Evolutionary conservation across 805 yeast genomes (phyloP).

Genomic region (Yamadazyma takamatsuzukensis): DNA sequence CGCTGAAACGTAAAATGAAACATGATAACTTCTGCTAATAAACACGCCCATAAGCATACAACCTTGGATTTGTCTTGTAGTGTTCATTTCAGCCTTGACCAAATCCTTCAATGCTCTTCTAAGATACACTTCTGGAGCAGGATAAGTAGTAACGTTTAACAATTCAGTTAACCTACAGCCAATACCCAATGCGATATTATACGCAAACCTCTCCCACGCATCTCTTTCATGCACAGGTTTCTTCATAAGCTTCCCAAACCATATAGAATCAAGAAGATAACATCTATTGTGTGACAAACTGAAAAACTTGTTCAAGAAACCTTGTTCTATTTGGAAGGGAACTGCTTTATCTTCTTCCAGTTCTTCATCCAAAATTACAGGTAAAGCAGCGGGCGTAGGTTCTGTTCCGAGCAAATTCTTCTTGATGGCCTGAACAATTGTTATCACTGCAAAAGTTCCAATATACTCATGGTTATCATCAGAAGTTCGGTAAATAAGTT

Average conservation of each 20-base stretch:
- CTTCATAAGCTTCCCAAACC: slow-evolving; percentile 6
- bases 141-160: slow-evolving; percentile 8
- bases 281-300: slow-evolving; percentile 13
- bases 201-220: slow-evolving; percentile 10
- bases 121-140: slow-evolving; percentile 10
- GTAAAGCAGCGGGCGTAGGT: slow-evolving; percentile 1
- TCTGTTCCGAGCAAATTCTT: slow-evolving; percentile 1
- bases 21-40: slow-evolving; percentile 12
- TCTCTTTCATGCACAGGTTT: slow-evolving; percentile 1
- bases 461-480: slow-evolving; percentile 11
- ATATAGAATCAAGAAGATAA: slow-evolving; percentile 9
- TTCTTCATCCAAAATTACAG: slow-evolving; percentile 4
- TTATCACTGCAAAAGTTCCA: slow-evolving; percentile 13
- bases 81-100: slow-evolving; percentile 6
- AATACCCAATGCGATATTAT: slow-evolving; percentile 12
- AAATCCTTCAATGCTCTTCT: slow-evolving; percentile 9
- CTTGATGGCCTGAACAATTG: slow-evolving; percentile 11
- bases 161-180: slow-evolving; percentile 12
- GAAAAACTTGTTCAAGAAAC: slow-evolving; percentile 9
- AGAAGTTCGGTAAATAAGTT: slow-evolving; percentile 6
- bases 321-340: slow-evolving; percentile 4
- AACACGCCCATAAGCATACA: slow-evolving; percentile 10
- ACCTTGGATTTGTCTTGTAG: slow-evolving; percentile 10
- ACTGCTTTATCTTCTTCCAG: slow-evolving; percentile 1
- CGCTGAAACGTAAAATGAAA: slow-evolving; percentile 12